phyloP scores from a whole-genome alignment of 2,329 filamentous ascomycete species.

The Fusarium dimerum region DNA sequence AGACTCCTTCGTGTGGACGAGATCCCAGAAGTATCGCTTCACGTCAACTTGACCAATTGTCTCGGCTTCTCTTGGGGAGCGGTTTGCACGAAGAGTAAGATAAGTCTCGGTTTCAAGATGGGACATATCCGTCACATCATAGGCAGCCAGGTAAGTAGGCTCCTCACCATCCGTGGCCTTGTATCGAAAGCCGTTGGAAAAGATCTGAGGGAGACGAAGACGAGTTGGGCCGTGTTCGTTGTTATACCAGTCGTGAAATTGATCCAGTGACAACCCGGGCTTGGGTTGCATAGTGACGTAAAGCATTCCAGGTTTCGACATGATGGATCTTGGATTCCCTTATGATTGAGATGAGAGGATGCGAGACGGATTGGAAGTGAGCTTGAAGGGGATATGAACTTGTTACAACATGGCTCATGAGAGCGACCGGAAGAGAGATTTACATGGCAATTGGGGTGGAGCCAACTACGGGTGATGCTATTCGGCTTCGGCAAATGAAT shows the following conservation, averaged over 20 bases:
- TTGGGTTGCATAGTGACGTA: constrained; percentile 86
- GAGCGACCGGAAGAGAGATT: constrained; percentile 28
- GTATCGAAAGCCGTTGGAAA: constrained; percentile 77
- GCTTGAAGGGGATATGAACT: not conserved
- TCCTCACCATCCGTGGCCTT: constrained; percentile 61
- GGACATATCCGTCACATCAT: constrained; percentile 77
- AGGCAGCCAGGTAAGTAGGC: constrained; percentile 76
- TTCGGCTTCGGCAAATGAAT: constrained; percentile 32
- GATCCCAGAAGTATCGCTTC: constrained; percentile 69
- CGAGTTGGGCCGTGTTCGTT: constrained; percentile 87
- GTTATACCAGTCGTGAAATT: constrained; percentile 94
- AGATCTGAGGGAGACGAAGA: constrained; percentile 73
- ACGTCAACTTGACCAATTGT: constrained; percentile 63
- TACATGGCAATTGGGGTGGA: constrained; percentile 26
- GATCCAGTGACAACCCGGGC: constrained; percentile 61
- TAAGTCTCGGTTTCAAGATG: constrained; percentile 72
- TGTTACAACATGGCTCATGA: constrained; percentile 6
- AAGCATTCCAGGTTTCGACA: constrained; percentile 65
- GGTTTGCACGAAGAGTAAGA: constrained; percentile 60
- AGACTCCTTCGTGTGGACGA: constrained; percentile 57
- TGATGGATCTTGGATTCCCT: constrained; percentile 14
- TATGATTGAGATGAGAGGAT: not conserved
- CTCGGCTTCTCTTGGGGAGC: constrained; percentile 54
- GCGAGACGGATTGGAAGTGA: not conserved
- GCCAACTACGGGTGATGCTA: constrained; percentile 16